Conservation (phyloP, 352 stramenopile genomes). For the Phytophthora fragariaefolia region DNA sequence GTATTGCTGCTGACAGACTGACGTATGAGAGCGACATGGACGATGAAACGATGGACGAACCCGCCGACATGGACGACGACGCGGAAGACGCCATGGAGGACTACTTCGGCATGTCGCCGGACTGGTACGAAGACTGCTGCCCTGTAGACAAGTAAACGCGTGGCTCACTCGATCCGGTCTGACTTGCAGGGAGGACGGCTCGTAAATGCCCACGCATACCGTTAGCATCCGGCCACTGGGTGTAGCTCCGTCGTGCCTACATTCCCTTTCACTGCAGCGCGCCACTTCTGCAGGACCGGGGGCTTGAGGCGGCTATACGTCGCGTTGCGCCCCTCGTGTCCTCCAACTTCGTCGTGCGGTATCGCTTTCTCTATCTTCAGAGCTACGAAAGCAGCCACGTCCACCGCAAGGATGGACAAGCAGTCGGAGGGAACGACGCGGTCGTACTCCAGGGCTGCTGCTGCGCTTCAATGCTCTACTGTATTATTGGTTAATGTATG, state of each 20-base stretch:
- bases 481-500: constrained; percentile 48
- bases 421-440: constrained; percentile 30
- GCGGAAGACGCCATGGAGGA: constrained; percentile 80
- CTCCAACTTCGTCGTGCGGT: constrained; percentile 31
- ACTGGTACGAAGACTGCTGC: constrained; percentile 60
- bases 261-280: constrained; percentile 32
- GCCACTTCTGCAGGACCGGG: constrained; percentile 28
- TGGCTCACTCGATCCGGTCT: constrained; percentile 12
- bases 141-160: not conserved
- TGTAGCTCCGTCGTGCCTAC: constrained; percentile 5
- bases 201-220: constrained; percentile 42
- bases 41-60: constrained; percentile 85
- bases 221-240: constrained; percentile 14
- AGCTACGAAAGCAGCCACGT: constrained; percentile 29
- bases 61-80: constrained; percentile 73
- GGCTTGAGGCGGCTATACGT: constrained; percentile 11
- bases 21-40: constrained; percentile 75
- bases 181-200: constrained; percentile 57
- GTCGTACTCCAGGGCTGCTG: constrained; percentile 23
- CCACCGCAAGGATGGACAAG: constrained; percentile 15
- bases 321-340: constrained; percentile 1
- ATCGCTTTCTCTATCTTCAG: constrained; percentile 26
- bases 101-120: constrained; percentile 87
- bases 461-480: constrained; percentile 36
- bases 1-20: constrained; percentile 37